Evolutionary conservation across 441 rosid species (phyloP).

Genomic region (Kokia cookei): DNA sequence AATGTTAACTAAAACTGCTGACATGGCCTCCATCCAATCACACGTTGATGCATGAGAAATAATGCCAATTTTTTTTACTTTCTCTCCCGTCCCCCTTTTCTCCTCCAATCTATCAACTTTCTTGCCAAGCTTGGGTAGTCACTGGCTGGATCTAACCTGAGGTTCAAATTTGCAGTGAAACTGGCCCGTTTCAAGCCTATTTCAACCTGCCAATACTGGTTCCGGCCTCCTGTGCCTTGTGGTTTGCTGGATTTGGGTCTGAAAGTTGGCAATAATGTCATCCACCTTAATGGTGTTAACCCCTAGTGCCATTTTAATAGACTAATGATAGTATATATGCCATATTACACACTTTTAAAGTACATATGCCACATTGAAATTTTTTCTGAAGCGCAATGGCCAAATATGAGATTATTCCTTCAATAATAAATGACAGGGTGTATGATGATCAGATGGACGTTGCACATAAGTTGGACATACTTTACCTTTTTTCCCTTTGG

Average conservation of each 20-base stretch:
- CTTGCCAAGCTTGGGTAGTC: neutral
- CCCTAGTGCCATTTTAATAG: neutral
- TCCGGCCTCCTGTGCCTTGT: neutral
- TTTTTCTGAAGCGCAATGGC: neutral
- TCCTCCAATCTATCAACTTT: neutral
- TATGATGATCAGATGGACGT: neutral
- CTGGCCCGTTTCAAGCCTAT: conserved; percentile 1
- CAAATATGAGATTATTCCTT: neutral
- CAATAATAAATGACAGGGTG: neutral
- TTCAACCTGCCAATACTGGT: neutral
- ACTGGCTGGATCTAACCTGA: neutral
- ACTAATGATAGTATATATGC: neutral
- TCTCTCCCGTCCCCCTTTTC: neutral
- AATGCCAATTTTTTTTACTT: neutral
- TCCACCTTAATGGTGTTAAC: neutral
- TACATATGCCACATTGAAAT: neutral
- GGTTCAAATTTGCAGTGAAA: neutral
- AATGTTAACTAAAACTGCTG: neutral
- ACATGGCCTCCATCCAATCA: neutral
- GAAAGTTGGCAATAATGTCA: neutral
- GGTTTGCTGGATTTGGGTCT: neutral
- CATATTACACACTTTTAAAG: neutral
- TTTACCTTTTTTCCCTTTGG: neutral
- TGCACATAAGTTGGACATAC: neutral
- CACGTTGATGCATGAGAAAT: neutral